phyloP scores from a whole-genome alignment of 805 yeast species.

The Candida germanica region DNA sequence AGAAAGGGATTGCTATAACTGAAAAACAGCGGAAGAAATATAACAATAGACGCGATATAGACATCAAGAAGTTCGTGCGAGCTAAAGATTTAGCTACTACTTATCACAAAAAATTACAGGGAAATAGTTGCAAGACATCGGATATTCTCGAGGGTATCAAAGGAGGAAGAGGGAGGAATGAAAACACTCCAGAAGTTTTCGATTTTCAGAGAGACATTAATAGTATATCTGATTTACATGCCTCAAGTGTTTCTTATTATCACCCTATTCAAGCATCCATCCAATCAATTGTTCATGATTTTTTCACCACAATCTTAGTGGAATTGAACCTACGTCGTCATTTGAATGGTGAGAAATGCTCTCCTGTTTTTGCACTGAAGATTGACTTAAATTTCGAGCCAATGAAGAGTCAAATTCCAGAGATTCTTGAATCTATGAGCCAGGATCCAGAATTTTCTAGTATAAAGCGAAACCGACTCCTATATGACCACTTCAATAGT shows the following conservation, averaged over 20 bases:
- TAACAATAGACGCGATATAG: neutral
- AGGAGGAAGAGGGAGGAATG: no score
- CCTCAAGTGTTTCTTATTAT: constrained; percentile 3
- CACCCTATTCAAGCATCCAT: constrained; percentile 9
- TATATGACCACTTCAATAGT: constrained; percentile 21
- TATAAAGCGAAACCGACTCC: constrained; percentile 1
- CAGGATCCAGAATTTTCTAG: neutral
- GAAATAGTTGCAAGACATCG: no score
- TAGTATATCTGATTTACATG: no score
- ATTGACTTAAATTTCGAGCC: neutral
- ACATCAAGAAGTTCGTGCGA: neutral
- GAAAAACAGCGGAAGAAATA: neutral
- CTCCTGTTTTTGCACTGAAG: no score
- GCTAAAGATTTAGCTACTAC: neutral
- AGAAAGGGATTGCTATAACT: neutral
- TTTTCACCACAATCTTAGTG: constrained; percentile 25
- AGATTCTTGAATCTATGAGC: neutral
- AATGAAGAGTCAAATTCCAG: neutral
- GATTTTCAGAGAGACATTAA: no score
- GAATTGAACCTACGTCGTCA: constrained; percentile 28
- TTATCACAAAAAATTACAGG: no score
- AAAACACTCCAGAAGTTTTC: no score
- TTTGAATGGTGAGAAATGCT: no score
- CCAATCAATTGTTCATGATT: constrained; percentile 9
- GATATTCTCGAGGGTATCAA: no score